These are phyloP conservation scores for Acephala macrosclerotiorum DNA, from an alignment of 2,329 filamentous ascomycete species.

Conservation along the genomic window DNA sequence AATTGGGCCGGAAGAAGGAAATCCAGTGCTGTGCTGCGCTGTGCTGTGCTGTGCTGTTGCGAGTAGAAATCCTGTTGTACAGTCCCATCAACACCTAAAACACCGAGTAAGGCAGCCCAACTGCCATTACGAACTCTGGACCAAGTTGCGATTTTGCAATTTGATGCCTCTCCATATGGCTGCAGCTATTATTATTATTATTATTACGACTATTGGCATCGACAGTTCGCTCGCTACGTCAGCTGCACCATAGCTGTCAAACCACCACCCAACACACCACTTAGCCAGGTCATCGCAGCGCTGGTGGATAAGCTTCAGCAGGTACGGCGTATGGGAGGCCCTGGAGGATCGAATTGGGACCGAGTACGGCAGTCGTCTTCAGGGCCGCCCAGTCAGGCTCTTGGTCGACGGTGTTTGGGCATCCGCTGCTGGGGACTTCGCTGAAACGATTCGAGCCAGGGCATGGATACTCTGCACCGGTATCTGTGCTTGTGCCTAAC, in stretches of 20 bases:
- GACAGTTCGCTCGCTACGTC: not conserved
- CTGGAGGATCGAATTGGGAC: too few relatives aligned
- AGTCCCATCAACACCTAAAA: not conserved
- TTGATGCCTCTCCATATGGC: not conserved
- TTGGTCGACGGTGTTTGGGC: too few relatives aligned
- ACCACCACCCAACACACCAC: not conserved
- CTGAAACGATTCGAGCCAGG: too few relatives aligned
- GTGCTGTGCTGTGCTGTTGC: not conserved
- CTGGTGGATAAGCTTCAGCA: not conserved
- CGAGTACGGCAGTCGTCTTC: too few relatives aligned
- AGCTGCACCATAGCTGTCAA: not conserved
- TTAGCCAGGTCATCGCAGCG: not conserved
- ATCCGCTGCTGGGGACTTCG: too few relatives aligned
- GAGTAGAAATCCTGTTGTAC: not conserved
- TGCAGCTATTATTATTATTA: not conserved
- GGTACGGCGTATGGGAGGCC: too few relatives aligned
- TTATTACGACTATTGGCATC: too few relatives aligned
- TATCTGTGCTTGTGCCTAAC: too few relatives aligned
- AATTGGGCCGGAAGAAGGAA: slow-evolving; percentile 1
- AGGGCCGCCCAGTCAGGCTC: too few relatives aligned
- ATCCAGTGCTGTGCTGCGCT: not conserved
- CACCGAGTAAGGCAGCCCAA: slow-evolving; percentile 1
- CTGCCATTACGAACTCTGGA: not conserved
- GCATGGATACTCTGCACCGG: too few relatives aligned
- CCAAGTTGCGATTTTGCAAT: not conserved